Base-by-base conservation (phyloP, 1,284 basidiomycete species). In the Salmacisia buchloeana region DNA sequence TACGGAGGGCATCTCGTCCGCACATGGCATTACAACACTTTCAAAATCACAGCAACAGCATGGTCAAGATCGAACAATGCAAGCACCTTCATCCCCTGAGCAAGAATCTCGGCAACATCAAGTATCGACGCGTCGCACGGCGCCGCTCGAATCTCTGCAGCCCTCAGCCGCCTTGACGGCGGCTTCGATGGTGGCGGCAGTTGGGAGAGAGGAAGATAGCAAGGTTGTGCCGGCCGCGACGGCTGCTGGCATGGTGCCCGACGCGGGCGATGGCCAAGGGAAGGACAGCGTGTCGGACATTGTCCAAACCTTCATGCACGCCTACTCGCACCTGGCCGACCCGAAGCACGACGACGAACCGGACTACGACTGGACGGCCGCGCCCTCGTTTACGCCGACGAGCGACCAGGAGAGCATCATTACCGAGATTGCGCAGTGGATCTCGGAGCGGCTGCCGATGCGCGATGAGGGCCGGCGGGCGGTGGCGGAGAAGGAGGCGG, bases 371-470 rank as follows among this genome's bases (percentile, higher is more conserved):
- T 54, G 49, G 69, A 65, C n/a, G 23, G 49, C 38, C 60, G 65
- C 2, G 10, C 45, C 59, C 33, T 49, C 41, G 27, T 69, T 71
- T 60, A 62, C 64, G 9, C 68, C 70, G 31, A 63, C 64, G 43
- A 65, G 62, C 29, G 60, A 62, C 57, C 66, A 71, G 57, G 70
- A 69, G 15, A 65, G 64, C 38, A 58, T 75, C 27, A 66, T 73
- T n/a, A 65, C 67, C 10, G 74, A 76, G 57, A 69, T 76, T 23
- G 74, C 70, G 1, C 64, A 62, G 18, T 76, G 74, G 74, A 75
- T 76, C 60, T 76, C 74, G 35, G 71, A 76, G n/a, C 68, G 74
- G 2, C 63, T 76, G 18, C 74, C 74, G 1, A 54, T 69, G 41
- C 65, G 74, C 2, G 67, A 75, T 45, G 67, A 71, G 38, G 69